Evolutionary conservation across 1,284 basidiomycete species (phyloP), one percentile per base, ranked within the genome.

Genomic region (Xerocomus amazonicus): DNA sequence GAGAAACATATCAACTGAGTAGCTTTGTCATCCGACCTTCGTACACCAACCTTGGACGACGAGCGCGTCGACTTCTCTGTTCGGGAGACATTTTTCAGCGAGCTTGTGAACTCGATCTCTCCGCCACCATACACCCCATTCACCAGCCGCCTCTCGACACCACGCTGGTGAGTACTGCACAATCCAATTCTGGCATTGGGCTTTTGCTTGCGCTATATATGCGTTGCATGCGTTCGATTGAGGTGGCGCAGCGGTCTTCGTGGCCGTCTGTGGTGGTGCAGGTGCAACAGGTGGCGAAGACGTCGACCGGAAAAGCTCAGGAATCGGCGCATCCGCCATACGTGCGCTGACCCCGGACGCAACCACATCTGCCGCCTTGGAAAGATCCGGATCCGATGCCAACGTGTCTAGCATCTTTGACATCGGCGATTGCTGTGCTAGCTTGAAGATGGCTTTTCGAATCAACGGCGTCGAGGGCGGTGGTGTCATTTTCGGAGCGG

Each of bases 261-360:
- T 3, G 10, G 55, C 62, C 41, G 56, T 49, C 39, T 61, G 56
- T 50, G 59, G 62, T 38, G 68, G 66, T 7, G 63, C 59, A 29
- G 69, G 65, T 14, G 59, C 58, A n/a, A 59, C 50, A 0, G 72
- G 56, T 45, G 52, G 54, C 0, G 54, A 47, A 42, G 73, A 70
- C 4, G 77, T 71, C 10, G 76, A 77, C 40, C 77, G 74, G 64
- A 87, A 84, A 5, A 85, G 67, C 45, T 83, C 79, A 3, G 83
- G 83, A 13, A 85, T 66, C 48, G 78, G 73, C 12, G 71, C 70
- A 0, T 72, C 73, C 34, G 73, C 37, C 4, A 53, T 26, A 16
- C 43, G 50, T 9, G 45, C n/a, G 19, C 52, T 39, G n/a, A 45
- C 48, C 31, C 62, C 62, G 2, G 53, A 71, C 0, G 75, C 73